Conservation (phyloP, 805 yeast genomes). For the Scheffersomyces ergatensis region DNA sequence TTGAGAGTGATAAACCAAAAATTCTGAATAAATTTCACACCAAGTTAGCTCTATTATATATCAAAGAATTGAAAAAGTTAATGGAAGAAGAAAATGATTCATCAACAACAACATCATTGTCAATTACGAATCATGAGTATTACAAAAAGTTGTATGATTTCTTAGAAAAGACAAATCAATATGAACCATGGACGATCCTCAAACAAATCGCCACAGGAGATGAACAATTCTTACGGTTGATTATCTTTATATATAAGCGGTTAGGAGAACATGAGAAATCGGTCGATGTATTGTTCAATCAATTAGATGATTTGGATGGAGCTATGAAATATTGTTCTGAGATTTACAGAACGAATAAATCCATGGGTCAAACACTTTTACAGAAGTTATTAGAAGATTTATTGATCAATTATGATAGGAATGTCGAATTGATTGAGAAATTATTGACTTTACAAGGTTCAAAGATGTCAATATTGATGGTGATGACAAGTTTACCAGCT, state of each 20-base stretch:
- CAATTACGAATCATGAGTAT: conserved; percentile 8
- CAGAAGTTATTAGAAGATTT: conserved; percentile 49
- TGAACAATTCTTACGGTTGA: conserved; percentile 39
- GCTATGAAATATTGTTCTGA: conserved; percentile 62
- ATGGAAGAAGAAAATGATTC: conserved; percentile 3
- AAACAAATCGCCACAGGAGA: conserved; percentile 31
- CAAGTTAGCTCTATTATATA: conserved; percentile 29
- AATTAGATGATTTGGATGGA: conserved; percentile 51
- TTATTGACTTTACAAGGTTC: conserved; percentile 45
- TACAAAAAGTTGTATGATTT: conserved; percentile 33
- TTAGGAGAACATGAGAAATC: conserved; percentile 63
- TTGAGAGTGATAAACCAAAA: conserved; percentile 29
- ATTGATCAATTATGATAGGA: conserved; percentile 36
- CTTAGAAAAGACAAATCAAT: conserved; percentile 27
- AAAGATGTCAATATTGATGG: conserved; percentile 43
- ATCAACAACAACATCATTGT: too few relatives aligned
- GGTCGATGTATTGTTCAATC: conserved; percentile 57
- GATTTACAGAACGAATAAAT: conserved; percentile 37
- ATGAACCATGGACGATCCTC: conserved; percentile 36
- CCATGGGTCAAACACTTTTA: conserved; percentile 44
- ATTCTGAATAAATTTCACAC: conserved; percentile 30
- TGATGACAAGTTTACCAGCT: conserved; percentile 53
- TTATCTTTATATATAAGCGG: conserved; percentile 56
- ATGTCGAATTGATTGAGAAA: conserved; percentile 35
- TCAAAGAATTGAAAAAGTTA: conserved; percentile 19